Percentiles rank a stretch among this genome's conserved stretches.
phyloP scores from a whole-genome alignment of 805 yeast species.

The Ogataea chonburiensis region DNA sequence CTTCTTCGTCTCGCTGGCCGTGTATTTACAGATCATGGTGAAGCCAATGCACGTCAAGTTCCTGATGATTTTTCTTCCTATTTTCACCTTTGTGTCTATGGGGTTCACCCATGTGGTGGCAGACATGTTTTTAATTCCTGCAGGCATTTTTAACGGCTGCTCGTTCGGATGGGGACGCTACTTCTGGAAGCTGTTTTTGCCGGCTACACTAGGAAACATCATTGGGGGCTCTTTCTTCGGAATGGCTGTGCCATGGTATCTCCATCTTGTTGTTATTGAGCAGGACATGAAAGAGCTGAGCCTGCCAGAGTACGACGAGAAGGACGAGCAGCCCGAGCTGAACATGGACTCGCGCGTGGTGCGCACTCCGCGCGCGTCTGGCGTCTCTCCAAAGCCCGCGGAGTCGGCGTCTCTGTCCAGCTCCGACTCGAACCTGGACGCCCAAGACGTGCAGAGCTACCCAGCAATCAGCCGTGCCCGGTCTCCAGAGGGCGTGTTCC shows the following conservation, averaged over 20 bases:
- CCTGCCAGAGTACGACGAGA: conserved; percentile 65
- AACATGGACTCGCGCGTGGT: conserved; percentile 79
- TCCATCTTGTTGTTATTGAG: conserved; percentile 72
- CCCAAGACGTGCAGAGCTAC: no score
- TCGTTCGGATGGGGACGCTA: conserved; percentile 59
- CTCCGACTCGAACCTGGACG: conserved; percentile 8
- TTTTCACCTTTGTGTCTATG: conserved; percentile 73
- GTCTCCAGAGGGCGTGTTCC: conserved; percentile 80
- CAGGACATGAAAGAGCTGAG: conserved; percentile 59
- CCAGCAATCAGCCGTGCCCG: no score
- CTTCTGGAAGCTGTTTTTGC: conserved; percentile 71
- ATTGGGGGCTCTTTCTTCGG: conserved; percentile 77
- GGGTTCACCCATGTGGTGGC: conserved; percentile 84
- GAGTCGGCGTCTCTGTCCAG: background rate
- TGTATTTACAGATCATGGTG: conserved; percentile 73
- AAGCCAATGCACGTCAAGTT: conserved; percentile 78
- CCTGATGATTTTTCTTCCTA: conserved; percentile 60
- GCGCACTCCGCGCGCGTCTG: conserved; percentile 34
- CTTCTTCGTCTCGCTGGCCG: conserved; percentile 72
- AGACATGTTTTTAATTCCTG: conserved; percentile 68
- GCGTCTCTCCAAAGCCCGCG: background rate
- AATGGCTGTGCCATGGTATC: conserved; percentile 64
- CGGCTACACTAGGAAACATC: conserved; percentile 72
- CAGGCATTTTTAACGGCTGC: conserved; percentile 68
- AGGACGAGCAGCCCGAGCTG: conserved; percentile 79